Base-by-base conservation (phyloP, 805 yeast species). In the Millerozyma acaciae region DNA sequence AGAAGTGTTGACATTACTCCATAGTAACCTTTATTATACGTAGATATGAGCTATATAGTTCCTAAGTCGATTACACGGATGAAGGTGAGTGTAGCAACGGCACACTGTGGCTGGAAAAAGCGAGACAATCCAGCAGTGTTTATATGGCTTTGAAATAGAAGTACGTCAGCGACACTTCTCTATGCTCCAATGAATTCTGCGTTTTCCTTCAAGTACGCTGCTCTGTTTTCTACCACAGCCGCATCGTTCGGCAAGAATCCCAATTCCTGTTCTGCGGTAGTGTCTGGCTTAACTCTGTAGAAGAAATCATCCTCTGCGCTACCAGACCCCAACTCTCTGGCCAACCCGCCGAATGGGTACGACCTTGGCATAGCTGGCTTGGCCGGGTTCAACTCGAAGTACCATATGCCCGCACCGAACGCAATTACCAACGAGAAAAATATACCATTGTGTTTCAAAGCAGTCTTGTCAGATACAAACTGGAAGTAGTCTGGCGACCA, bases 401-500 rank as follows among this genome's bases (percentile, higher is more conserved):
- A 70, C 43, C 57, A 51, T 33, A 66, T 53, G 24, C 52, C 36
- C 16, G 53, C 57, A n/a, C 70, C 78, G 48, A 81, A 74, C 3
- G 62, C 62, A 39, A 62, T 30, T 27, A 66, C 40, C 22, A 51
- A 46, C 4, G 59, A 50, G 38, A 67, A 62, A 58, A 81, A 81
- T 6, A 64, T 51, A n/a, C 61, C 62, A 42, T 78, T 73, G 55
- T 76, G 76, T 45, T 60, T 69, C 33, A 78, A 56, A 1, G 95
- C 94, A 20, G 75, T 70, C 28, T 58, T 52, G 57, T 83, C 81
- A 24, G 73, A 62, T 21, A 78, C 82, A 23, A 66, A 56, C 46
- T 78, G 77, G 55, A 68, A 76, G 51, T 78, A 73, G 51, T 85
- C 94, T 8, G 95, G 93, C 6, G 95, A 75, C 95, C 95, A 85